Percentiles rank a stretch among this genome's conserved stretches.
Conservation (phyloP, 495 filamentous ascomycete species). For the Podospora sp. region DNA sequence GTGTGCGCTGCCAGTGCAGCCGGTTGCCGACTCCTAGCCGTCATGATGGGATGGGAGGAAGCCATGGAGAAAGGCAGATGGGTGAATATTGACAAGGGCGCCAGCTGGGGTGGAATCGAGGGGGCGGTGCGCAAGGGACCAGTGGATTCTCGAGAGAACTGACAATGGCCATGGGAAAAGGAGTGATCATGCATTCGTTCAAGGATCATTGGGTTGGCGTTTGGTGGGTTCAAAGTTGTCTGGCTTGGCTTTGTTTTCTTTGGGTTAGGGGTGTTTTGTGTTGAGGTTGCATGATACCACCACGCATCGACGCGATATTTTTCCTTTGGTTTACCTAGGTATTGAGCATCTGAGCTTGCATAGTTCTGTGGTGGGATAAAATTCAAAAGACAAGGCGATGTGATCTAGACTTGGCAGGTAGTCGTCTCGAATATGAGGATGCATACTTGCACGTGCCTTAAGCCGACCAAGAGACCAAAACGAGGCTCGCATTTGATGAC, state of each 20-base stretch:
- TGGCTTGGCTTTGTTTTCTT: not conserved
- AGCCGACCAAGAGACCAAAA: too few species aligned
- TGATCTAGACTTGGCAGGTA: not conserved
- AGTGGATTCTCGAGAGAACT: not conserved
- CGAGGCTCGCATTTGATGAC: too few species aligned
- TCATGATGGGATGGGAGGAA: constrained; percentile 79
- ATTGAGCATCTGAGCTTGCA: not conserved
- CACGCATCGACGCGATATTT: constrained; percentile 8
- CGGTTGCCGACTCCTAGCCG: constrained; percentile 68
- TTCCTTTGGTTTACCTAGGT: not conserved
- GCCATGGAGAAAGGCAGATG: constrained; percentile 59
- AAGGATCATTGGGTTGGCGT: constrained; percentile 3
- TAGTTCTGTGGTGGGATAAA: not conserved
- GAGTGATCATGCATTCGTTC: not conserved
- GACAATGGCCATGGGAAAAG: not conserved
- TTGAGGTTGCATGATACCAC: constrained; percentile 10
- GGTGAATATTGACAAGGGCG: constrained; percentile 74
- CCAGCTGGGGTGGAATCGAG: constrained; percentile 54
- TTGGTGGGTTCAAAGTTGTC: not conserved
- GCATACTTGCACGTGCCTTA: not conserved
- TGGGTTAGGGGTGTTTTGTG: not conserved
- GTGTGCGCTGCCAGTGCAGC: constrained; percentile 68
- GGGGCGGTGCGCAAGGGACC: not conserved
- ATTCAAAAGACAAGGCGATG: too few species aligned
- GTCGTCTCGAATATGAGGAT: not conserved